A percentile compares a stretch with the other conserved stretches of the same genome.
These are phyloP conservation scores for Lecanicillium sp. DNA, from an alignment of 2,329 filamentous ascomycete species.

Conservation along the genomic window DNA sequence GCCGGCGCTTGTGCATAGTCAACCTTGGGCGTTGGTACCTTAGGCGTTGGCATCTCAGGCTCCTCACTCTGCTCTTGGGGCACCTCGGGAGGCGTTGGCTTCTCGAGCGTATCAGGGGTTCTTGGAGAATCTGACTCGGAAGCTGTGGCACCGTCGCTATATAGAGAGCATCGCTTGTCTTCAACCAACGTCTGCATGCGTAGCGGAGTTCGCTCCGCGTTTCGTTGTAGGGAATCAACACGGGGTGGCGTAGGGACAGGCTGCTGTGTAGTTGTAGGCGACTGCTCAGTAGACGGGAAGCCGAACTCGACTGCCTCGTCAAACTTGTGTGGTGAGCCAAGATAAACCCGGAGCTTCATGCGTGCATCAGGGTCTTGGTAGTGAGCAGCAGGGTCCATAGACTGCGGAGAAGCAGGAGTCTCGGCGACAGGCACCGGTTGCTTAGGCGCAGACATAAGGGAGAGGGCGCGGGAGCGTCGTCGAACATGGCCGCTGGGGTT, in stretches of 20 bases:
- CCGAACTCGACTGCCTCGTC: conserved; percentile 95
- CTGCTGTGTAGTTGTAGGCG: conserved; percentile 7
- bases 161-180: conserved; percentile 48
- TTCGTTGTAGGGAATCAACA: conserved; percentile 6
- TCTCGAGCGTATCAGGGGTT: conserved; percentile 43
- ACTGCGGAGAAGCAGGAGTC: conserved; percentile 19
- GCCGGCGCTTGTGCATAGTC: conserved; percentile 44
- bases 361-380: conserved; percentile 88
- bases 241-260: conserved; percentile 8
- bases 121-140: conserved; percentile 52
- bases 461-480: conserved; percentile 47
- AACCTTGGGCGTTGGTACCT: conserved; percentile 18
- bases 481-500: conserved; percentile 29
- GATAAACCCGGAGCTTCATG: conserved; percentile 74
- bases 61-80: not conserved
- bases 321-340: conserved; percentile 87
- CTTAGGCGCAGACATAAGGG: conserved; percentile 40
- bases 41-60: conserved; percentile 17
- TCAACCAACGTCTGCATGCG: conserved; percentile 45
- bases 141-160: conserved; percentile 46
- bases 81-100: conserved; percentile 16
- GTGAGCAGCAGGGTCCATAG: conserved; percentile 66
- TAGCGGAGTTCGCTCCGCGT: not conserved
- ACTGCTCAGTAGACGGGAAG: conserved; percentile 60
- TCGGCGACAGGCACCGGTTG: conserved; percentile 21